Conservation (phyloP, 768 basidiomycete species). For the Coprinopsis strossmayeri region DNA sequence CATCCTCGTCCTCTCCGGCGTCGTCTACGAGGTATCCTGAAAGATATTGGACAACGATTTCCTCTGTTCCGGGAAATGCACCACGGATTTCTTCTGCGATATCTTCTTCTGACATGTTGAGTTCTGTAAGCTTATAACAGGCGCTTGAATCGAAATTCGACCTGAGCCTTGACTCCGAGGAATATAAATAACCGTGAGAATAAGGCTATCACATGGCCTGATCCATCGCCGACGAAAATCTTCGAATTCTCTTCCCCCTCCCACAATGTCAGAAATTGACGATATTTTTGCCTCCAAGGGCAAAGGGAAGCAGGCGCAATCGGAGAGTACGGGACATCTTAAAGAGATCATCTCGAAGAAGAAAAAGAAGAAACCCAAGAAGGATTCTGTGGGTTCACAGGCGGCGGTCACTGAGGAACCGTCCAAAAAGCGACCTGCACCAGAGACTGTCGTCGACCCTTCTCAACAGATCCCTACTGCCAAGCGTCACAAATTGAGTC, state of each 20-base stretch:
- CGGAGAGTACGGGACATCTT: conserved; percentile 2
- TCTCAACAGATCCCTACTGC: conserved; percentile 27
- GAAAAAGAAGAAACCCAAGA: conserved; percentile 35
- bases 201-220: background rate
- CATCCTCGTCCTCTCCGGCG: conserved; percentile 82
- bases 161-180: no score
- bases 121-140: conserved; percentile 1
- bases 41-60: conserved; percentile 80
- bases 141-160: background rate
- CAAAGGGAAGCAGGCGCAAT: conserved; percentile 21
- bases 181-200: conserved; percentile 6
- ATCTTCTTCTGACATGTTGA: conserved; percentile 66
- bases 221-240: background rate
- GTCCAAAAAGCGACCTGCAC: conserved; percentile 31
- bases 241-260: background rate
- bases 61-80: conserved; percentile 71
- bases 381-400: conserved; percentile 29
- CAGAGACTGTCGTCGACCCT: conserved; percentile 65
- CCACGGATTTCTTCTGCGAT: conserved; percentile 75
- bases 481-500: conserved; percentile 9
- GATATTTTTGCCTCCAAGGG: conserved; percentile 66
- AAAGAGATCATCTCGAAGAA: conserved; percentile 19
- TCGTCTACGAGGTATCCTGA: conserved; percentile 87
- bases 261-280: conserved; percentile 68
- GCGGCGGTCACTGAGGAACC: conserved; percentile 3